These are phyloP conservation scores for Ogataea glucozyma DNA, from an alignment of 805 yeast species.

Conservation along the genomic window DNA sequence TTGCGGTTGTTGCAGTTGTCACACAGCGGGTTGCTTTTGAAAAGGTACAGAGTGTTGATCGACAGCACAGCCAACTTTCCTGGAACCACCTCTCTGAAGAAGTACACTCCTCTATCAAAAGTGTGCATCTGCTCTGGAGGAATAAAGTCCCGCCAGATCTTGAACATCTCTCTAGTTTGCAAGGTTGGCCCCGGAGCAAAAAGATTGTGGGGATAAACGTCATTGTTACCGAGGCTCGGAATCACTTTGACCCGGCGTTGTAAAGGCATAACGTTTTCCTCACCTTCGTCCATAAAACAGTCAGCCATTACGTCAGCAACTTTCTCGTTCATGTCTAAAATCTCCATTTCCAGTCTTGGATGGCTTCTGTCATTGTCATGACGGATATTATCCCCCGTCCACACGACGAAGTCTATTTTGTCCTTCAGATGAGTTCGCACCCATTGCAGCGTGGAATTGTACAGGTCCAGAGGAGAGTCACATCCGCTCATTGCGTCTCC, in stretches of 20 bases:
- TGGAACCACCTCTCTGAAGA: constrained; percentile 76
- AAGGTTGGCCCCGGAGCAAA: constrained; percentile 87
- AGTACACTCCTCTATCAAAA: constrained; percentile 75
- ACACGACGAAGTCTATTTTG: constrained; percentile 79
- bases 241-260: constrained; percentile 45
- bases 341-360: constrained; percentile 75
- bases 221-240: constrained; percentile 83
- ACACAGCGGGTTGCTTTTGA: constrained; percentile 76
- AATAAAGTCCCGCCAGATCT: constrained; percentile 70
- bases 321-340: constrained; percentile 64
- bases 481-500: constrained; percentile 80
- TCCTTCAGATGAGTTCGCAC: constrained; percentile 61
- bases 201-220: constrained; percentile 85
- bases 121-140: constrained; percentile 78
- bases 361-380: constrained; percentile 76
- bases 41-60: constrained; percentile 74
- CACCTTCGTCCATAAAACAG: constrained; percentile 51
- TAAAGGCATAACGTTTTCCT: constrained; percentile 29
- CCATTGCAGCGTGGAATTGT: constrained; percentile 69
- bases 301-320: constrained; percentile 55
- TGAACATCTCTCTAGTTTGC: constrained; percentile 75
- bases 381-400: constrained; percentile 90
- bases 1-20: constrained; percentile 72
- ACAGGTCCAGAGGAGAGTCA: constrained; percentile 67
- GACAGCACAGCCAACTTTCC: constrained; percentile 75